Conservation (phyloP, 148 eudicot species). For the Vaccinium vitisidaea region DNA sequence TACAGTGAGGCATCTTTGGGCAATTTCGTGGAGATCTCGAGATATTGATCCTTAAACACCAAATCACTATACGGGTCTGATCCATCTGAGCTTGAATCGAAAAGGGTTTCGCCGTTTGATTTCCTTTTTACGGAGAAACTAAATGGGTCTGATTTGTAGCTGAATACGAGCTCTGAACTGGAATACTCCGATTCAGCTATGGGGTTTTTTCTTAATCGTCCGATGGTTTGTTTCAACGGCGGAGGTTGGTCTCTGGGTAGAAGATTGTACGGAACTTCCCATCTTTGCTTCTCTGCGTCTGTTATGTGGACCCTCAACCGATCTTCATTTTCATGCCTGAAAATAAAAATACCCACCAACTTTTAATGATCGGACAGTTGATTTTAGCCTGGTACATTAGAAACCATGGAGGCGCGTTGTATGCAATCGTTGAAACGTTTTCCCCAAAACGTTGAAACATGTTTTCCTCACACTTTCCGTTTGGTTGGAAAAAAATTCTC, state of each 20-base stretch:
- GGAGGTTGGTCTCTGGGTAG: slow-evolving; percentile 72
- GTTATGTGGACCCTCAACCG: slow-evolving; percentile 82
- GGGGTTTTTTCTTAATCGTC: slow-evolving; percentile 45
- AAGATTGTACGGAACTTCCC: slow-evolving; percentile 92
- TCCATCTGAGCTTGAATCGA: slow-evolving; percentile 43
- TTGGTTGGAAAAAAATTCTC: not conserved
- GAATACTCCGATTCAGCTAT: slow-evolving; percentile 37
- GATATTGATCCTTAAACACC: slow-evolving; percentile 85
- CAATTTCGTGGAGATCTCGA: slow-evolving; percentile 72
- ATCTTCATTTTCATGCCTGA: slow-evolving; percentile 81
- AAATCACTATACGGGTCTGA: slow-evolving; percentile 52
- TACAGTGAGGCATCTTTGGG: slow-evolving; percentile 78
- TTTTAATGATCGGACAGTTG: not conserved
- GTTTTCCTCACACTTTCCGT: not conserved
- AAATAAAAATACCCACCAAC: not conserved
- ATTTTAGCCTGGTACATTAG: not conserved
- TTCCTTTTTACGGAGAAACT: slow-evolving; percentile 62
- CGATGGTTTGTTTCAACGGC: slow-evolving; percentile 36
- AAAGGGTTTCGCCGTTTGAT: slow-evolving; percentile 75
- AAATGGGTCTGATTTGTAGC: slow-evolving; percentile 71
- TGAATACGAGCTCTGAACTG: slow-evolving; percentile 55
- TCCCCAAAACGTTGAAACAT: not conserved
- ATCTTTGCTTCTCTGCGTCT: slow-evolving; percentile 74
- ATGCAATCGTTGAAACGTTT: not conserved
- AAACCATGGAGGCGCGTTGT: not conserved